Conservation (phyloP, 2,329 filamentous ascomycete species). For the Clonostachys byssicola region DNA sequence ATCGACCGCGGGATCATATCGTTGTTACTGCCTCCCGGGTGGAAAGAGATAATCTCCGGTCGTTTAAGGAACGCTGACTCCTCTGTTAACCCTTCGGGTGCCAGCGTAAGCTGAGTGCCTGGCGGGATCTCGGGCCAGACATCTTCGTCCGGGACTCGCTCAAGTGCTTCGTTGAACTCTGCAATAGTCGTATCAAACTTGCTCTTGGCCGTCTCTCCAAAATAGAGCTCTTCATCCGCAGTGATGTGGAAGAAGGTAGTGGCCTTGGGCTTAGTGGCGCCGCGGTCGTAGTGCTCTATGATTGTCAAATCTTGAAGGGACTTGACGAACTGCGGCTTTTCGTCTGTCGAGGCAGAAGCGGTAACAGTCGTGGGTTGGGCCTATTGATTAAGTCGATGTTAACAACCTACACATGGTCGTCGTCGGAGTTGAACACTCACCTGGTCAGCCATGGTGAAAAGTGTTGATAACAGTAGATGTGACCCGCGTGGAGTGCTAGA, state of each 20-base stretch:
- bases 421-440: too few species aligned
- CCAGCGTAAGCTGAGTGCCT: background rate
- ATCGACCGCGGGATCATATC: background rate
- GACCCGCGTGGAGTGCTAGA: too few species aligned
- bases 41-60: background rate
- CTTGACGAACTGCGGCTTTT: too few species aligned
- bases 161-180: background rate
- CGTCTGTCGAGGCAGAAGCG: too few species aligned
- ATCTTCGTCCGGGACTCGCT: background rate
- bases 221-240: background rate
- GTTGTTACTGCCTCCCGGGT: background rate
- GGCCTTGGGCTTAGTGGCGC: background rate
- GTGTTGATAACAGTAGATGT: too few species aligned
- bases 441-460: too few species aligned
- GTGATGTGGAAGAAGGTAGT: background rate
- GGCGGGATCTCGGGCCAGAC: background rate
- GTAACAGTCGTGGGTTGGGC: too few species aligned
- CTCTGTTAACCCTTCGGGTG: background rate
- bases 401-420: too few species aligned
- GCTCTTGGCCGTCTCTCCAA: background rate
- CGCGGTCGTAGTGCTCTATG: background rate
- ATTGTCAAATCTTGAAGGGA: background rate
- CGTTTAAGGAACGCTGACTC: background rate
- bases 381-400: too few species aligned
- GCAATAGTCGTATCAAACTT: background rate